phyloP scores from a whole-genome alignment of 768 basidiomycete genomes.

The Epithele typhae region DNA sequence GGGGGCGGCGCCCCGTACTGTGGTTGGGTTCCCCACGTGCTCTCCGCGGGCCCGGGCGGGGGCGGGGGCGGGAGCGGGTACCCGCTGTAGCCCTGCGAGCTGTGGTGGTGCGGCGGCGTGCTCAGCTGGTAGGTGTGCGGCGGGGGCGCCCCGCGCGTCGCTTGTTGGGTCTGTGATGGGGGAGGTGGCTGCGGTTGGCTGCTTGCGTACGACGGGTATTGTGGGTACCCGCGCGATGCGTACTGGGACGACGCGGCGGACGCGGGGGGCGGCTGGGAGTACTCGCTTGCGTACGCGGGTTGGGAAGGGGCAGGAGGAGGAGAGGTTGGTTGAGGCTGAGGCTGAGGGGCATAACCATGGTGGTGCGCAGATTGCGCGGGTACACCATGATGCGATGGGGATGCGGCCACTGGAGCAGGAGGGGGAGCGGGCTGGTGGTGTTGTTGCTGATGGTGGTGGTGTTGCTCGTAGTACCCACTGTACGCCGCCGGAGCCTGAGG shows the following conservation, averaged over 20 bases:
- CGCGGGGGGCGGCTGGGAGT: constrained; percentile 7
- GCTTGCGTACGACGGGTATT: constrained; percentile 6
- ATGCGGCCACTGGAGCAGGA: constrained; percentile 27
- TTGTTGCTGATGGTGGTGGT: constrained; percentile 16
- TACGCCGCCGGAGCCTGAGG: constrained; percentile 10
- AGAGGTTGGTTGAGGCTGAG: constrained; percentile 11
- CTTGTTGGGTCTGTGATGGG: constrained; percentile 1
- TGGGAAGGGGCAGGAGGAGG: constrained; percentile 9
- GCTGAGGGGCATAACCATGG: constrained; percentile 17
- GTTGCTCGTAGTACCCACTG: constrained; percentile 17
- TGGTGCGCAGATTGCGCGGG: constrained; percentile 22
- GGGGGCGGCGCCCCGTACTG: no score
- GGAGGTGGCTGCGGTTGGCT: constrained; percentile 1
- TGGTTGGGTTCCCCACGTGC: constrained; percentile 2
- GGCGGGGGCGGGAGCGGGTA: constrained; percentile 23
- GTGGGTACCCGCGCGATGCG: no score
- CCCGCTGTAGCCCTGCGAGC: constrained; percentile 20
- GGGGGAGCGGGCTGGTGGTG: constrained; percentile 19
- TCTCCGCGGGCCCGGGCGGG: constrained; percentile 6
- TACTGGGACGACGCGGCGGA: constrained; percentile 4
- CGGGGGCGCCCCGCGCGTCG: constrained; percentile 1
- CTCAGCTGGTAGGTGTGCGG: constrained; percentile 23
- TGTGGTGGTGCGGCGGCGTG: constrained; percentile 21
- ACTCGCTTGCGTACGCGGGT: constrained; percentile 12
- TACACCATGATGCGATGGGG: constrained; percentile 20